Percentiles rank a stretch among this genome's conserved stretches.
These are phyloP conservation scores for Claviceps sorghi DNA, from an alignment of 2,329 filamentous ascomycete genomes.

Conservation along the genomic window DNA sequence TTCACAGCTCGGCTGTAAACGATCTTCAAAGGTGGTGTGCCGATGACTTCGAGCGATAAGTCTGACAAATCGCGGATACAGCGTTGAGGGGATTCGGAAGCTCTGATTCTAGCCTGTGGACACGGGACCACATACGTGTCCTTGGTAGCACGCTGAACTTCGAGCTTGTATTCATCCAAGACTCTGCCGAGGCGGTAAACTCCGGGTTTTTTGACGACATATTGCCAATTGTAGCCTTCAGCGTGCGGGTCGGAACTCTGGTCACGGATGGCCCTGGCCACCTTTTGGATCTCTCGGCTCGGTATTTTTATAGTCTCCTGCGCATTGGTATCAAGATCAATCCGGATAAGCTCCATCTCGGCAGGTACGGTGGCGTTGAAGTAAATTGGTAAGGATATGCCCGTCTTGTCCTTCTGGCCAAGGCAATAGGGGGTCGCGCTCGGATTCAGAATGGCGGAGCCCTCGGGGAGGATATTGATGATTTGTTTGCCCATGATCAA, in stretches of 20 bases:
- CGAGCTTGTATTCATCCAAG: slow-evolving; percentile 83
- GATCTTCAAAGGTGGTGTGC: slow-evolving; percentile 81
- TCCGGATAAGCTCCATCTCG: slow-evolving; percentile 73
- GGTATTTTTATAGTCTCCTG: slow-evolving; percentile 70
- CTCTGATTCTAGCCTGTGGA: slow-evolving; percentile 61
- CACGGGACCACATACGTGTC: slow-evolving; percentile 79
- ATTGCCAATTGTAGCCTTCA: slow-evolving; percentile 52
- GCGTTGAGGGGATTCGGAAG: slow-evolving; percentile 46
- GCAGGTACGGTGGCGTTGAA: slow-evolving; percentile 90
- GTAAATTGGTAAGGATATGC: slow-evolving; percentile 61
- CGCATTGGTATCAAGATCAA: slow-evolving; percentile 66
- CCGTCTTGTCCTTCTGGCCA: slow-evolving; percentile 42
- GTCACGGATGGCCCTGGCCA: slow-evolving; percentile 54
- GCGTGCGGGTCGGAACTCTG: slow-evolving; percentile 48
- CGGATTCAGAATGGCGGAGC: slow-evolving; percentile 81
- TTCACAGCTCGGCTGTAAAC: slow-evolving; percentile 85
- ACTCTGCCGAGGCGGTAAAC: slow-evolving; percentile 77
- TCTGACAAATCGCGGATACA: slow-evolving; percentile 84
- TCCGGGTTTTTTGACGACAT: slow-evolving; percentile 70
- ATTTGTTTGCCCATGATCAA: slow-evolving; percentile 94
- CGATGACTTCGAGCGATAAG: slow-evolving; percentile 66
- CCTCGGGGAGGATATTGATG: slow-evolving; percentile 93
- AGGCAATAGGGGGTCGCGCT: slow-evolving; percentile 70
- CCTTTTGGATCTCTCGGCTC: slow-evolving; percentile 56
- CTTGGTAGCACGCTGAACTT: slow-evolving; percentile 62